These are phyloP conservation scores for Aureobasidium sp. DNA, from an alignment of 2,329 filamentous ascomycete species.

Conservation along the genomic window DNA sequence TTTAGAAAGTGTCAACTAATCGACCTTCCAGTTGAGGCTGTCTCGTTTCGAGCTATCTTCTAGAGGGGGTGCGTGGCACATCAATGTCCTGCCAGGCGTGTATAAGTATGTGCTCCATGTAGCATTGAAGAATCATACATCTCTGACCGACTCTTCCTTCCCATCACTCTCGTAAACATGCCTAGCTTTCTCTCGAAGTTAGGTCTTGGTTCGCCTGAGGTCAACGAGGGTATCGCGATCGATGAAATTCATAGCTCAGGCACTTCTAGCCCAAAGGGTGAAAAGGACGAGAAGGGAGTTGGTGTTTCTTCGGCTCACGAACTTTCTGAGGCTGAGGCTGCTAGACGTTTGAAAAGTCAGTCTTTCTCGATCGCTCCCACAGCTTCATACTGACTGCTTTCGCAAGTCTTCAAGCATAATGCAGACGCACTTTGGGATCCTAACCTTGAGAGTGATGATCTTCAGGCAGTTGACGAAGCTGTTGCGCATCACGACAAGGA, in stretches of 20 bases:
- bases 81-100: background rate
- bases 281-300: background rate
- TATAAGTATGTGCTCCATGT: background rate
- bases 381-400: background rate
- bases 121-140: background rate
- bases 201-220: background rate
- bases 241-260: background rate
- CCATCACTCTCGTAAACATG: background rate
- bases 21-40: background rate
- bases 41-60: background rate
- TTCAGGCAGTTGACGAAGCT: constrained; percentile 48
- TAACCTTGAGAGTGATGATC: background rate
- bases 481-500: constrained; percentile 48
- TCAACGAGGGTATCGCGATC: background rate
- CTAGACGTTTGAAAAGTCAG: background rate
- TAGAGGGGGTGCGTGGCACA: background rate
- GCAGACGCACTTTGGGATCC: constrained; percentile 3
- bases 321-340: background rate
- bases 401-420: background rate
- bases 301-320: background rate
- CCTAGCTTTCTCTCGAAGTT: background rate
- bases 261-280: background rate
- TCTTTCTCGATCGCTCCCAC: too few species aligned
- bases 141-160: background rate
- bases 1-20: background rate